Conservation (phyloP, 805 yeast species). For the Schwanniomyces pseudopolymorphus region DNA sequence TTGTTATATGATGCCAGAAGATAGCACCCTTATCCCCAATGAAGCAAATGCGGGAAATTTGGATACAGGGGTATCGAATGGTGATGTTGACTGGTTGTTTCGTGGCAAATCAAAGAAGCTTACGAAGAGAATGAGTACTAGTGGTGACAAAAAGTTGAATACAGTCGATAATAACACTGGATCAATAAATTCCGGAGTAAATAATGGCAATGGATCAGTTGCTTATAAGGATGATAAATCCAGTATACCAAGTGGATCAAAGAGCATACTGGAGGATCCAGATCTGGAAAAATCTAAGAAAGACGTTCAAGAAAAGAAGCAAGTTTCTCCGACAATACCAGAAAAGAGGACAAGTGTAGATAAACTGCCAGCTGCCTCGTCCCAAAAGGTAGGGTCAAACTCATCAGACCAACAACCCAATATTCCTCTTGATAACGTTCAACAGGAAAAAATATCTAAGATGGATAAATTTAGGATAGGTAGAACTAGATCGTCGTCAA, state of each 20-base stretch:
- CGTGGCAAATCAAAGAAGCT: conserved; percentile 69
- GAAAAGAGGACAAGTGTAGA: neutral
- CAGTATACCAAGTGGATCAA: neutral
- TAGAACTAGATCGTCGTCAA: conserved; percentile 26
- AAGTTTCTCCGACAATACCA: neutral
- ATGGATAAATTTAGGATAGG: conserved; percentile 24
- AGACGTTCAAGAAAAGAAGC: neutral
- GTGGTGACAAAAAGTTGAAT: conserved; percentile 2
- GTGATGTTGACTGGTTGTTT: conserved; percentile 84
- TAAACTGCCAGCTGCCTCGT: neutral
- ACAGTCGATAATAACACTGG: neutral
- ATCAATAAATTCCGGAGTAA: neutral
- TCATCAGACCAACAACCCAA: neutral
- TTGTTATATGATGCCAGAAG: conserved; percentile 3
- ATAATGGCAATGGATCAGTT: neutral
- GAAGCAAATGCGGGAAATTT: conserved; percentile 8
- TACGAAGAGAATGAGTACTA: conserved; percentile 39
- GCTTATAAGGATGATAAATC: neutral
- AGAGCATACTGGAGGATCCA: neutral
- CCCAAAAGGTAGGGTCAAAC: neutral
- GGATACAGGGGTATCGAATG: conserved; percentile 60
- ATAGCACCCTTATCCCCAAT: neutral
- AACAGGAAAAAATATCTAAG: conserved; percentile 12
- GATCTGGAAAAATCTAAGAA: neutral
- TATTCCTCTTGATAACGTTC: neutral